Base-by-base conservation (phyloP, 2,329 filamentous ascomycete genomes). In the Fusarium mundagurra region DNA sequence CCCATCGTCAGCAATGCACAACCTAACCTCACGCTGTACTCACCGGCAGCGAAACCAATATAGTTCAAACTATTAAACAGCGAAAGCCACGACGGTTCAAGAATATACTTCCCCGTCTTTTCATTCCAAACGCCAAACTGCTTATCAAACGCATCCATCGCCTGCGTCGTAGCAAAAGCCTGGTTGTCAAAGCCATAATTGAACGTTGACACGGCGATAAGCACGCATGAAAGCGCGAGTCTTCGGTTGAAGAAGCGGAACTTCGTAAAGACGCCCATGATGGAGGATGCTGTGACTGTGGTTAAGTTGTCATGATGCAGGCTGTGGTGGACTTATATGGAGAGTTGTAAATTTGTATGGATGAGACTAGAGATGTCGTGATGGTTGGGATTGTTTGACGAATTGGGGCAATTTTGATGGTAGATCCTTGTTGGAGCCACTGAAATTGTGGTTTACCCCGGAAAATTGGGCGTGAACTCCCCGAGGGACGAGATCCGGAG, bases 111-210 rank as follows among this genome's bases (percentile, higher is more conserved):
- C 5, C 74, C 69, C 5, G 65, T 69, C 16, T 29, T 58, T 68
- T 50, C 68, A 43, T 82, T 65, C 34, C 72, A 80, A 6, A 75
- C 69, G 1, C 83, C 82, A 57, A 84, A 84, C 27, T 82, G 77
- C 29, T 71, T 75, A 11, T 76, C 76, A 59, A 82, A 84, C 5
- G 80, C 60, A 18, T 78, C 72, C 83, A 84, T 84, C 6, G 83
- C 80, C 69, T 84, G 82, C 1, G 75, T 78, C 1, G 78, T 81
- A 1, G 81, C 77, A 55, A 83, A 83, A 0, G 77, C 83, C 51
- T 82, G 80, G 47, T 84, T 82, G 60, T 84, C 83, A 24, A 84
- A 83, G 34, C 83, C 82, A 79, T 83, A 84, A 61, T 84, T 84
- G 63, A 84, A 81, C 1, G 78, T 78, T 0, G 81, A 83, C 8